Percentiles rank a stretch among this genome's conserved stretches.
phyloP scores from a whole-genome alignment of 495 filamentous ascomycete genomes.

The Amniculicola lignicola region DNA sequence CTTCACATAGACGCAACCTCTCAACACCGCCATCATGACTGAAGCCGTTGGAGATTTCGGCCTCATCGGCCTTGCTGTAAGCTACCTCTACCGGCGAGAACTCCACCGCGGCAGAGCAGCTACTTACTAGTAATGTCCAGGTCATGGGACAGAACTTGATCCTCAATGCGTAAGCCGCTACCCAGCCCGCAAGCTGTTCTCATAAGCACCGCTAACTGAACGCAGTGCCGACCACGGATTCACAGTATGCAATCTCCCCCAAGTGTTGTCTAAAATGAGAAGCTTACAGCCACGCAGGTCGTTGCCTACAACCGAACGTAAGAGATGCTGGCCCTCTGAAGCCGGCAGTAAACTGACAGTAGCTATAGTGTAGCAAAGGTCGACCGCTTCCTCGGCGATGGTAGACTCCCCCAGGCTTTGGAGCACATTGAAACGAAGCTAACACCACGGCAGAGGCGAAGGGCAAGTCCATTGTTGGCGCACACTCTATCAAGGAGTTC shows the following conservation, averaged over 20 bases:
- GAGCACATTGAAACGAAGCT: conserved; percentile 4
- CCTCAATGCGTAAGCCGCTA: conserved; percentile 69
- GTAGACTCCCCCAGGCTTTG: conserved; percentile 42
- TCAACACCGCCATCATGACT: conserved; percentile 17
- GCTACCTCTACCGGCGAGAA: conserved; percentile 1
- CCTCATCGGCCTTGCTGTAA: conserved; percentile 89
- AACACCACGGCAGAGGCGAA: conserved; percentile 33
- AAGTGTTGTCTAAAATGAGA: neutral
- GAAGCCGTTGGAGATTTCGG: conserved; percentile 76
- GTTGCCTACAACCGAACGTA: conserved; percentile 93
- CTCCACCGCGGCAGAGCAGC: too few species aligned
- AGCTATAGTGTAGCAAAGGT: conserved; percentile 72
- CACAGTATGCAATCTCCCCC: conserved; percentile 49
- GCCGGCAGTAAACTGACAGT: conserved; percentile 1
- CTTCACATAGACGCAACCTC: neutral
- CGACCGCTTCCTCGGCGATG: conserved; percentile 88
- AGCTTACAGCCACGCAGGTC: conserved; percentile 42
- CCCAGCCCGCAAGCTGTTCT: neutral
- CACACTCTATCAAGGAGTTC: conserved; percentile 92
- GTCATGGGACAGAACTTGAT: conserved; percentile 99
- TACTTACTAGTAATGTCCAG: conserved; percentile 18
- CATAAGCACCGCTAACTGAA: conserved; percentile 19
- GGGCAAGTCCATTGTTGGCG: conserved; percentile 90
- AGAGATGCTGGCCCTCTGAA: neutral
- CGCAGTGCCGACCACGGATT: conserved; percentile 52